These are phyloP conservation scores for Bathelium albidoporum DNA, from an alignment of 495 filamentous ascomycete species.

Conservation along the genomic window DNA sequence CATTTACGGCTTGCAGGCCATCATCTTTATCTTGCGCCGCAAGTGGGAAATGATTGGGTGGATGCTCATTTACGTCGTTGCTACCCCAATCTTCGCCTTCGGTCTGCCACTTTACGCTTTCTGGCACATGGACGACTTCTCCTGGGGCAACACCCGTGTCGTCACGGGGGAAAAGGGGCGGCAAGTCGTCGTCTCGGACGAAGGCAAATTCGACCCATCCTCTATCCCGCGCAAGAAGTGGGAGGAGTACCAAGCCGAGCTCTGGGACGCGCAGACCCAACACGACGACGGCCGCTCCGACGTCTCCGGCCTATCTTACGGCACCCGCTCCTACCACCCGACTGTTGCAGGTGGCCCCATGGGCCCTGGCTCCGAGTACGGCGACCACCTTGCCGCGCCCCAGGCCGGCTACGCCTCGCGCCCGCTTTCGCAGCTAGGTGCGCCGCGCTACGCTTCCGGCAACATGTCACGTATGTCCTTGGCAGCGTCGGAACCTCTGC, in stretches of 20 bases:
- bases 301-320: slow-evolving; percentile 81
- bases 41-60: slow-evolving; percentile 99
- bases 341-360: slow-evolving; percentile 25
- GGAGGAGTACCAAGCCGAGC: slow-evolving; percentile 96
- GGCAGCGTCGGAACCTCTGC: slow-evolving; percentile 54
- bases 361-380: slow-evolving; percentile 56
- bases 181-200: slow-evolving; percentile 88
- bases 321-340: slow-evolving; percentile 65
- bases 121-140: slow-evolving; percentile 99
- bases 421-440: slow-evolving; percentile 66
- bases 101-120: slow-evolving; percentile 90
- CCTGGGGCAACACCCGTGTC: slow-evolving; percentile 92
- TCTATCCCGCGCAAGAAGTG: slow-evolving; percentile 95
- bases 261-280: slow-evolving; percentile 86
- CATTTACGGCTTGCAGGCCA: slow-evolving; percentile 91
- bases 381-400: slow-evolving; percentile 26
- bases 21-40: slow-evolving; percentile 90
- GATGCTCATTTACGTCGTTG: slow-evolving; percentile 94
- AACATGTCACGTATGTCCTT: slow-evolving; percentile 64
- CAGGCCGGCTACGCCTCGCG: slow-evolving; percentile 45
- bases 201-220: slow-evolving; percentile 93
- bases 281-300: slow-evolving; percentile 88
- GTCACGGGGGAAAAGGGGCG: slow-evolving; percentile 92
- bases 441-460: slow-evolving; percentile 35
- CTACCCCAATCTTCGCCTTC: slow-evolving; percentile 85